phyloP scores from a whole-genome alignment of 345 rosid genomes.

The Stellera chamaejasme region DNA sequence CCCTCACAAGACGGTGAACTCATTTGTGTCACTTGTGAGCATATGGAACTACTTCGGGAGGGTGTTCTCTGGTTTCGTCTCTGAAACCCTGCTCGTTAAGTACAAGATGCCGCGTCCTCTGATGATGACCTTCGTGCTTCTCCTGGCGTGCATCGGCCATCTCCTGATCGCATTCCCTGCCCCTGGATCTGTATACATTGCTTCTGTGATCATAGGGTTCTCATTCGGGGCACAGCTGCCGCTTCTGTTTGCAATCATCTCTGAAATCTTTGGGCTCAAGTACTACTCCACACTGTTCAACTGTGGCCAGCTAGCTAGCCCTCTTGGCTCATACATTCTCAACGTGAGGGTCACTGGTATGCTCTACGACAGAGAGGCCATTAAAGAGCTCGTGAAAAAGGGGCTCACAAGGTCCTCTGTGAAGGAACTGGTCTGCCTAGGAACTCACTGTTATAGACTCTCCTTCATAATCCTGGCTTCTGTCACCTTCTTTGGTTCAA shows the following conservation, averaged over 20 bases:
- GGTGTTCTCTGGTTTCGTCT: slow-evolving; percentile 76
- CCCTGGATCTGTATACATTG: slow-evolving; percentile 57
- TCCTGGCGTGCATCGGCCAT: slow-evolving; percentile 49
- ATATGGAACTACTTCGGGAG: slow-evolving; percentile 90
- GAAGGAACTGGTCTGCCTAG: slow-evolving; percentile 61
- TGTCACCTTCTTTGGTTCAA: slow-evolving; percentile 52
- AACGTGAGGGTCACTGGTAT: slow-evolving; percentile 65
- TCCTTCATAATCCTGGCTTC: slow-evolving; percentile 44
- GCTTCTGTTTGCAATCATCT: slow-evolving; percentile 62
- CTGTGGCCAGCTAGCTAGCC: slow-evolving; percentile 76
- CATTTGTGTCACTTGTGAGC: slow-evolving; percentile 77
- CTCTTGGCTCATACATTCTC: slow-evolving; percentile 73
- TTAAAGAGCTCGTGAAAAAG: slow-evolving; percentile 36
- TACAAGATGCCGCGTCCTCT: slow-evolving; percentile 66
- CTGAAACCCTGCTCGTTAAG: slow-evolving; percentile 45
- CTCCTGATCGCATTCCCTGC: slow-evolving; percentile 68
- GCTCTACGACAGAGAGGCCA: slow-evolving; percentile 59
- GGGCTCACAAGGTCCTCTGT: slow-evolving; percentile 47
- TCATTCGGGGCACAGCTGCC: slow-evolving; percentile 78
- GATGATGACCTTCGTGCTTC: slow-evolving; percentile 61
- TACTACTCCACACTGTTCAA: slow-evolving; percentile 89
- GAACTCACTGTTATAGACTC: slow-evolving; percentile 51
- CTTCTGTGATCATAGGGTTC: slow-evolving; percentile 72
- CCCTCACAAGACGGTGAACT: slow-evolving; percentile 41
- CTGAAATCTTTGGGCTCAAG: slow-evolving; percentile 84